Evolutionary conservation across 192 early-diverging fungal genomes (phyloP), one percentile per base, ranked within the genome.

Genomic region (Backusella tuberculispora): DNA sequence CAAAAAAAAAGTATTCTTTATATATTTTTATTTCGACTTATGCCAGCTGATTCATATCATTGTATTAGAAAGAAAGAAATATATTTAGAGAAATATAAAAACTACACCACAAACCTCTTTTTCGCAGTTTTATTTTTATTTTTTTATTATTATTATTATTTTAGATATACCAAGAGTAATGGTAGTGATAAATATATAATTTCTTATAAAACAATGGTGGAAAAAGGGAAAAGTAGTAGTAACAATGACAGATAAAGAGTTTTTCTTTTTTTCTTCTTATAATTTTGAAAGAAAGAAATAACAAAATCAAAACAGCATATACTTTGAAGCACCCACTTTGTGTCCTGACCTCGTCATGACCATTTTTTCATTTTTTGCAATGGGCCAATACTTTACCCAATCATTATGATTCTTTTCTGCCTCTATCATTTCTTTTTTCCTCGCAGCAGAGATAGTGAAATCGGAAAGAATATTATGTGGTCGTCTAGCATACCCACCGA

Each of bases 281-380:
- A n/a, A n/a, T n/a, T n/a, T n/a, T n/a, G n/a, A 48, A 48, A 48
- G n/a, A 48, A 46, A 46, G 17, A 46, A 46, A 46, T 15, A 46
- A 46, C 12, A 46, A 42, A 2, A 9, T 15, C 10, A 40, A 43
- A 42, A 68, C 15, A 68, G 42, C 38, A n/a, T 68, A 21, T 68
- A 68, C 17, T 68, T 68, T 68, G 40, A 68, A 68, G 66, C 37
- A 4, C 38, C 37, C 40, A 68, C 67, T 44, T 69, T 66, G 34
- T 66, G 64, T 8, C 64, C 37, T 6, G 64, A 66, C 34, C 64
- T 66, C 17, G 64, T 66, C 38, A 38, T 5, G 0, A 66, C 38
- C 64, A 66, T 66, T 14, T 15, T 14, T 13, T 66, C 64, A 6
- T 38, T 40, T 38, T 40, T 66, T 1, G 26, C 34, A 40, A 69